Conservation (phyloP, 371 early-diverging fungal species). For the Haplosporangium sp. region DNA sequence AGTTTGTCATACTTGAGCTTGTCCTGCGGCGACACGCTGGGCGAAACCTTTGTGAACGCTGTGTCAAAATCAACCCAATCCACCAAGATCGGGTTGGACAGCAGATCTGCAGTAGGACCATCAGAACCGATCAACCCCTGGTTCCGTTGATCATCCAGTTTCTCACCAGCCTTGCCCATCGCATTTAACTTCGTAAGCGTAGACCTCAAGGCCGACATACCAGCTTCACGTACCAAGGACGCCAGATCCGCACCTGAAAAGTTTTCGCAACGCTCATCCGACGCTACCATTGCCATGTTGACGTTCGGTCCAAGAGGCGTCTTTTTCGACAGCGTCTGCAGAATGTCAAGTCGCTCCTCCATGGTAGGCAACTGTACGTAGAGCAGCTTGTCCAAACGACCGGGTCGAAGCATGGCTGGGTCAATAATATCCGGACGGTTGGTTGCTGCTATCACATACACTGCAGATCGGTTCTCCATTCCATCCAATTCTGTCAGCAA, state of each 20-base stretch:
- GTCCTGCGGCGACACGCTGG: conserved; percentile 81
- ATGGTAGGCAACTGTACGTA: conserved; percentile 95
- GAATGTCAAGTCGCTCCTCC: conserved; percentile 88
- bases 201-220: conserved; percentile 83
- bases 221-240: conserved; percentile 90
- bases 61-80: conserved; percentile 76
- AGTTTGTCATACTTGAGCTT: conserved; percentile 67
- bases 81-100: conserved; percentile 64
- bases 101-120: conserved; percentile 21
- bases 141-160: conserved; percentile 34
- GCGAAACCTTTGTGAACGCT: conserved; percentile 85
- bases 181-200: conserved; percentile 57
- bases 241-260: conserved; percentile 96
- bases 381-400: conserved; percentile 98
- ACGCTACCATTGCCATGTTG: conserved; percentile 78
- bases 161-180: conserved; percentile 54
- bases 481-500: conserved; percentile 99
- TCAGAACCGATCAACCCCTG: conserved; percentile 44
- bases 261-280: conserved; percentile 74
- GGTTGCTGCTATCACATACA: conserved; percentile 99
- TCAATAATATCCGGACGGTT: conserved; percentile 99
- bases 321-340: conserved; percentile 82
- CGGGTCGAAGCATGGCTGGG: conserved; percentile 98
- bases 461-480: conserved; percentile 88
- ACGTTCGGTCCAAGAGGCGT: conserved; percentile 84